Conservation (phyloP, 345 rosid genomes). For the Lumnitzera racemosa region DNA sequence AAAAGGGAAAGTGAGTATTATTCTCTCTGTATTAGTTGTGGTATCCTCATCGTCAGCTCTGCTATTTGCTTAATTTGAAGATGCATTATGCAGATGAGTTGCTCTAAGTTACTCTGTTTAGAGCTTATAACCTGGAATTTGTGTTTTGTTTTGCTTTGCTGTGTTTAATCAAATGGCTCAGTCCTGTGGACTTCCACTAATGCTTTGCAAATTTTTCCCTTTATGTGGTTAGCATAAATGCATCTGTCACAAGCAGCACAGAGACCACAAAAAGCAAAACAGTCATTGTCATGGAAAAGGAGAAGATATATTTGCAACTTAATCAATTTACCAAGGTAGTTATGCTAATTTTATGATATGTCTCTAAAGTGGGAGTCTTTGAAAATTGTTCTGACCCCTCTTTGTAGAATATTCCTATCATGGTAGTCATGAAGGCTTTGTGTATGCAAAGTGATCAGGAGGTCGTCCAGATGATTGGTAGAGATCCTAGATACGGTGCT, state of each 20-base stretch:
- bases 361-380: neutral
- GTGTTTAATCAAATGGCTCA: no score
- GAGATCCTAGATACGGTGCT: slow-evolving; percentile 81
- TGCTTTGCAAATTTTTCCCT: neutral
- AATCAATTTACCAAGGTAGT: slow-evolving; percentile 70
- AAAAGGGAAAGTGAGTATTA: slow-evolving; percentile 86
- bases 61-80: no score
- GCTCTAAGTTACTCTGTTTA: no score
- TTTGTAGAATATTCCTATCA: slow-evolving; percentile 61
- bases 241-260: slow-evolving; percentile 92
- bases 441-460: slow-evolving; percentile 98
- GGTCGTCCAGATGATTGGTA: slow-evolving; percentile 89
- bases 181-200: no score
- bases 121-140: no score
- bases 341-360: slow-evolving; percentile 1
- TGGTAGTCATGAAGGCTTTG: slow-evolving; percentile 90
- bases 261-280: slow-evolving; percentile 87
- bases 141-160: no score
- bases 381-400: neutral
- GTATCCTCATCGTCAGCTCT: neutral
- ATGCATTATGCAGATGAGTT: no score
- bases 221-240: slow-evolving; percentile 54
- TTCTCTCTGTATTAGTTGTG: neutral
- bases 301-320: slow-evolving; percentile 71
- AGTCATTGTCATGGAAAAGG: slow-evolving; percentile 81